Base-by-base conservation (phyloP, 106 monocot genomes). In the Dendrobium officinale region DNA sequence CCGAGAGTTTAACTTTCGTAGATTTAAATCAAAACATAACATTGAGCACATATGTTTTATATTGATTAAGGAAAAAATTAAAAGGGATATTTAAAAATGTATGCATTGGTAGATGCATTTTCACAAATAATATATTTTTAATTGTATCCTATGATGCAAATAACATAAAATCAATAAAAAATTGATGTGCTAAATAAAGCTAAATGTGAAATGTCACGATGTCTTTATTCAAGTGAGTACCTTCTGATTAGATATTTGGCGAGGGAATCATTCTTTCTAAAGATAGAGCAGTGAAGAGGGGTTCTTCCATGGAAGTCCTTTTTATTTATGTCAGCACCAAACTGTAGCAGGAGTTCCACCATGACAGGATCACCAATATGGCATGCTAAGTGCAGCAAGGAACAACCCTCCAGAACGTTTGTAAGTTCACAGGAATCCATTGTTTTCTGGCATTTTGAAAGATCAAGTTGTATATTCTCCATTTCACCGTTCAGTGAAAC, bases 261-360 rank as follows among this genome's bases (percentile, higher is more conserved):
- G 82, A 94, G 84, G 10, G 56, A 42, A 84, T 89, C 83, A 88
- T 98, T 92, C 84, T 82, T 92, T 64, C 77, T 84, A 56, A 86
- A 86, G 78, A 98, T 84, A 75, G 94, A 94, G 49, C 89, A 91
- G 72, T 98, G 97, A 48, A 98, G 88, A 67, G 97, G 94, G 33
- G 97, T 94, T 82, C 94, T 90, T 67, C 94, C 94, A 83, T 94
- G 92, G 75, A 87, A 92, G 67, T 94, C 97, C 49, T 86, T 89
- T 27, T 85, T 49, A 89, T 98, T 88, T 75, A 94, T 91, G 42
- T 92, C 88, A 67, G 94, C 94, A 37, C 97, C 92, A 83, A 92
- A 98, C 74, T 92, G 97, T 48, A 98, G 79, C 75, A 98, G 84
- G 61, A 98, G 80, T 78, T 98, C 97, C 66, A 91, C 11, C 92